Conservation (phyloP, 2,329 filamentous ascomycete genomes). For the Pseudopyricularia javanii region DNA sequence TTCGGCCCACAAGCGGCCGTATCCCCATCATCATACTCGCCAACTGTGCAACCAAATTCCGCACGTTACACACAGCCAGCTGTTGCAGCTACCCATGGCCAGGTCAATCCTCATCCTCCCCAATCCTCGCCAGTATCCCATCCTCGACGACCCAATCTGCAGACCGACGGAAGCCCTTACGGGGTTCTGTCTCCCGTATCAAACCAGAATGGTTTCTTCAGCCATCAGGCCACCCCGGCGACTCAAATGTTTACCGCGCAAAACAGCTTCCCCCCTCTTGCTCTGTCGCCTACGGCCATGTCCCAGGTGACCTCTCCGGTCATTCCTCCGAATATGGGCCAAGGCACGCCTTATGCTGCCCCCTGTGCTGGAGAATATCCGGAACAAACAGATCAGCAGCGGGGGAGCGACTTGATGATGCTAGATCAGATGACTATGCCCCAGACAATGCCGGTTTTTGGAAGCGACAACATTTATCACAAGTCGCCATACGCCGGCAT, state of each 20-base stretch:
- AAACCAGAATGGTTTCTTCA: conserved; percentile 31
- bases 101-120: conserved; percentile 18
- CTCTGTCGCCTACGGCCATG: conserved; percentile 39
- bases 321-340: conserved; percentile 19
- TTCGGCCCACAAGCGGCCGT: conserved; percentile 12
- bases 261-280: conserved; percentile 50
- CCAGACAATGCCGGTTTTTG: conserved; percentile 76
- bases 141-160: conserved; percentile 31
- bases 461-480: conserved; percentile 63
- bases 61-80: conserved; percentile 25
- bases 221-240: conserved; percentile 32
- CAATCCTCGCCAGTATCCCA: conserved; percentile 29
- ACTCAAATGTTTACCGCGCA: conserved; percentile 41
- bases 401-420: conserved; percentile 42
- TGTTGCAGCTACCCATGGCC: conserved; percentile 18
- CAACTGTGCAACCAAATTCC: neutral
- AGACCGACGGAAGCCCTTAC: conserved; percentile 34
- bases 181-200: conserved; percentile 40
- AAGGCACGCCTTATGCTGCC: conserved; percentile 20
- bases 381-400: conserved; percentile 18
- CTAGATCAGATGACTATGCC: conserved; percentile 50
- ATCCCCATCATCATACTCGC: conserved; percentile 9
- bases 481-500: conserved; percentile 76
- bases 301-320: conserved; percentile 19
- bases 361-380: conserved; percentile 29